phyloP scores from a whole-genome alignment of 768 basidiomycete species.

The Lactarius trivialis region DNA sequence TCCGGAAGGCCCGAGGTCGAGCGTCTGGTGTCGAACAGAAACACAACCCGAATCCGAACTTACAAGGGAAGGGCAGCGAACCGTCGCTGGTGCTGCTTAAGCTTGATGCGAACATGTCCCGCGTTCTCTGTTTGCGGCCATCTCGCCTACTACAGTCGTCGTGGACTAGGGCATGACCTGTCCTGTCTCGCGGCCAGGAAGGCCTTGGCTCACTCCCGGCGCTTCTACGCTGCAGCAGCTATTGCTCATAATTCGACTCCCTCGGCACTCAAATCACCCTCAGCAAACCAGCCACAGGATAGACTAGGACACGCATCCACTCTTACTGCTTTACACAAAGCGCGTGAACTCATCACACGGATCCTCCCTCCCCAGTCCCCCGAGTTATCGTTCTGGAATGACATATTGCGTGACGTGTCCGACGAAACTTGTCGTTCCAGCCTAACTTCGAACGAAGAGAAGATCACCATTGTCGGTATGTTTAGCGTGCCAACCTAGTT shows the following conservation, averaged over 20 bases:
- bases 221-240: background rate
- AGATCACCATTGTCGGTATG: slow-evolving; percentile 16
- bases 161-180: background rate
- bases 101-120: slow-evolving; percentile 16
- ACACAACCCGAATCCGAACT: background rate
- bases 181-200: background rate
- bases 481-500: background rate
- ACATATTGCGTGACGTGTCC: slow-evolving; percentile 6
- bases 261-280: background rate
- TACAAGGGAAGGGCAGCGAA: background rate
- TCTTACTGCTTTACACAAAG: slow-evolving; percentile 16
- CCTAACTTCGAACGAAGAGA: background rate
- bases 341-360: slow-evolving; percentile 12
- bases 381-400: slow-evolving; percentile 17
- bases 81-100: background rate
- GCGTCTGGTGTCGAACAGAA: background rate
- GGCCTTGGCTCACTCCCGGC: background rate
- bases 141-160: background rate
- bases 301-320: slow-evolving; percentile 14
- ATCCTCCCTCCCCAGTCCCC: slow-evolving; percentile 16
- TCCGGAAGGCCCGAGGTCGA: background rate
- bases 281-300: background rate
- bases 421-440: slow-evolving; percentile 11
- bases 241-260: background rate
- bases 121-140: background rate